These are phyloP conservation scores for Yarrowia sp. DNA, from an alignment of 805 yeast species.

Conservation along the genomic window DNA sequence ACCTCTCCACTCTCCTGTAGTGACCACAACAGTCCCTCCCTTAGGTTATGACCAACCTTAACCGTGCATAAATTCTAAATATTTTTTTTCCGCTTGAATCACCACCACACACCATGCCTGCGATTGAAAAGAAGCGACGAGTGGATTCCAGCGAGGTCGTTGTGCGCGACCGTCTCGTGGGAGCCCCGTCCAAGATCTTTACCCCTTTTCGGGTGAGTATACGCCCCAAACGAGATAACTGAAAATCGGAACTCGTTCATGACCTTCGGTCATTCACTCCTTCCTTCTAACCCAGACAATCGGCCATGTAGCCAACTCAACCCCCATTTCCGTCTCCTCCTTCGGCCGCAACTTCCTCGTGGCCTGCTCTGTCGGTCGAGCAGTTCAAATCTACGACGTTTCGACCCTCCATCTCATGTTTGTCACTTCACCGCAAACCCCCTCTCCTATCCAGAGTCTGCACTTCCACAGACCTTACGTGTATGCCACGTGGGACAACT, in stretches of 20 bases:
- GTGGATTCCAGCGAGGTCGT: conserved; percentile 13
- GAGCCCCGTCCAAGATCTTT: conserved; percentile 55
- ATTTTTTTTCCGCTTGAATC: conserved; percentile 13
- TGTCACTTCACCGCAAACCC: conserved; percentile 78
- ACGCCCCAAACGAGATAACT: neutral
- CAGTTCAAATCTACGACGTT: conserved; percentile 89
- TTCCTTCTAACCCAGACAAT: conserved; percentile 41
- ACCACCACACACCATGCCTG: conserved; percentile 6
- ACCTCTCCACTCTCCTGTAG: too few species aligned
- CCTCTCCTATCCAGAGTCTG: conserved; percentile 63
- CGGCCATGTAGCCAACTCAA: conserved; percentile 84
- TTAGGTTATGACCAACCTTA: neutral
- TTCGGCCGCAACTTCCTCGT: conserved; percentile 84
- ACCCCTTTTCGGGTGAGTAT: conserved; percentile 71
- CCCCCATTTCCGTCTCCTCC: conserved; percentile 85
- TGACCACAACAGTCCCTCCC: too few species aligned
- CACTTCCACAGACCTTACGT: conserved; percentile 82
- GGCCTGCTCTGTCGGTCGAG: conserved; percentile 83
- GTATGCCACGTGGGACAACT: conserved; percentile 69
- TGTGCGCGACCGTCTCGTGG: conserved; percentile 10
- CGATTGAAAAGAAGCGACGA: conserved; percentile 24
- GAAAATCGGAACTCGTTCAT: too few species aligned
- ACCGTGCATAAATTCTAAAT: neutral
- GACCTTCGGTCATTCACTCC: too few species aligned
- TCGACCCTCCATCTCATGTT: conserved; percentile 79